A percentile compares a stretch with the other conserved stretches of the same genome.
Conservation (phyloP, 1,284 basidiomycete genomes). For the Pseudozyma thailandica region DNA sequence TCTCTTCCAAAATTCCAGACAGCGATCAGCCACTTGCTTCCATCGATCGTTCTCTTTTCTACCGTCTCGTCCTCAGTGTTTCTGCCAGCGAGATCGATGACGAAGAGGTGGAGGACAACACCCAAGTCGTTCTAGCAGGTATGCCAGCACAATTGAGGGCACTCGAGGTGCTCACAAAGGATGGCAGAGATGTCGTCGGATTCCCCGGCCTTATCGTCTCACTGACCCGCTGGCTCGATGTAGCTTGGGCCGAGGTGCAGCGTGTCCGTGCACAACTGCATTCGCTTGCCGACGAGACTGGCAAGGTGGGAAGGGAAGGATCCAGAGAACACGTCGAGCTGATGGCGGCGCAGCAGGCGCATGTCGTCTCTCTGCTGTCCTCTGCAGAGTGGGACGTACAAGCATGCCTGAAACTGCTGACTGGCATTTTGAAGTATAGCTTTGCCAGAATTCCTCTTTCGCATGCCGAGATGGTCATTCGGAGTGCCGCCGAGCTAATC, state of each 20-base stretch:
- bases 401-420: slow-evolving; percentile 53
- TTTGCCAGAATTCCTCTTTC: slow-evolving; percentile 56
- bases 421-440: slow-evolving; percentile 63
- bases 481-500: slow-evolving; percentile 47
- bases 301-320: slow-evolving; percentile 12
- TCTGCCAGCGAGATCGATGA: slow-evolving; percentile 38
- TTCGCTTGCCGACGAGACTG: slow-evolving; percentile 17
- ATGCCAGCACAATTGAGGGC: slow-evolving; percentile 56
- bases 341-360: slow-evolving; percentile 15
- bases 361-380: slow-evolving; percentile 27
- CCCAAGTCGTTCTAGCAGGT: slow-evolving; percentile 29
- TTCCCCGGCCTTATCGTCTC: slow-evolving; percentile 56
- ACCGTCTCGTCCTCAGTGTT: slow-evolving; percentile 53
- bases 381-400: slow-evolving; percentile 54
- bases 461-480: slow-evolving; percentile 53
- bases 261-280: slow-evolving; percentile 42
- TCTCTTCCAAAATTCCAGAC: slow-evolving; percentile 54
- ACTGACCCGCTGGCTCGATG: slow-evolving; percentile 51
- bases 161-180: slow-evolving; percentile 60
- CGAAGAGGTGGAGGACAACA: slow-evolving; percentile 35
- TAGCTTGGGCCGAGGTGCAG: slow-evolving; percentile 59
- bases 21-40: slow-evolving; percentile 55
- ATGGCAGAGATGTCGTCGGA: slow-evolving; percentile 60
- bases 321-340: slow-evolving; percentile 14
- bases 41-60: slow-evolving; percentile 61